A percentile compares a stretch with the other conserved stretches of the same genome.
Evolutionary conservation across 2,329 filamentous ascomycete genomes (phyloP).

Genomic region (Xylaria sp.): DNA sequence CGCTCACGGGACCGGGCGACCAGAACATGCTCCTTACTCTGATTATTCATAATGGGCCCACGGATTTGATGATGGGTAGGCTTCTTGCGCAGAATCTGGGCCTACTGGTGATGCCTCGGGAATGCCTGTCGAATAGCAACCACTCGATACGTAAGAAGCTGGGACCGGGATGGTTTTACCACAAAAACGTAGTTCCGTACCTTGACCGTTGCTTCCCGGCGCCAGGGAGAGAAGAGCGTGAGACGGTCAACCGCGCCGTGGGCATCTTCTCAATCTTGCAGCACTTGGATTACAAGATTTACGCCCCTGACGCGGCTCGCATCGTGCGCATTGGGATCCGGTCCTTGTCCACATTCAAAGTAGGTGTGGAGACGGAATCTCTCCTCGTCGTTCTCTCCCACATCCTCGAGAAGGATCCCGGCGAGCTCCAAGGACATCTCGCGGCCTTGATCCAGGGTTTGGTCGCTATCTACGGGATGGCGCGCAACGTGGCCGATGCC

Average conservation of each 20-base stretch:
- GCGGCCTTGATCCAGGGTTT: slow-evolving; percentile 61
- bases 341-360: slow-evolving; percentile 56
- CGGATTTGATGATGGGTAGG: slow-evolving; percentile 41
- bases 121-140: slow-evolving; percentile 45
- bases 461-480: slow-evolving; percentile 51
- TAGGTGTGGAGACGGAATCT: slow-evolving; percentile 58
- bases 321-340: slow-evolving; percentile 63
- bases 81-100: slow-evolving; percentile 46
- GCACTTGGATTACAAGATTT: slow-evolving; percentile 62
- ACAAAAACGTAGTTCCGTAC: slow-evolving; percentile 49
- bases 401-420: slow-evolving; percentile 60
- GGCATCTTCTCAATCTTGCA: slow-evolving; percentile 61
- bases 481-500: slow-evolving; percentile 42
- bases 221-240: slow-evolving; percentile 41
- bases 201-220: slow-evolving; percentile 56
- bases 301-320: slow-evolving; percentile 61
- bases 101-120: slow-evolving; percentile 45
- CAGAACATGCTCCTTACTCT: slow-evolving; percentile 42
- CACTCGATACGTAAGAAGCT: slow-evolving; percentile 46
- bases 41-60: slow-evolving; percentile 37
- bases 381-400: slow-evolving; percentile 62
- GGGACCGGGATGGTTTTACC: slow-evolving; percentile 47
- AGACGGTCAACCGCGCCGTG: slow-evolving; percentile 58
- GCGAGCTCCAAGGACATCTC: slow-evolving; percentile 60
- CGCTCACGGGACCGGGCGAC: slow-evolving; percentile 26